Conservation (phyloP, 2,329 filamentous ascomycete species). For the Pseudonectria foliicola region DNA sequence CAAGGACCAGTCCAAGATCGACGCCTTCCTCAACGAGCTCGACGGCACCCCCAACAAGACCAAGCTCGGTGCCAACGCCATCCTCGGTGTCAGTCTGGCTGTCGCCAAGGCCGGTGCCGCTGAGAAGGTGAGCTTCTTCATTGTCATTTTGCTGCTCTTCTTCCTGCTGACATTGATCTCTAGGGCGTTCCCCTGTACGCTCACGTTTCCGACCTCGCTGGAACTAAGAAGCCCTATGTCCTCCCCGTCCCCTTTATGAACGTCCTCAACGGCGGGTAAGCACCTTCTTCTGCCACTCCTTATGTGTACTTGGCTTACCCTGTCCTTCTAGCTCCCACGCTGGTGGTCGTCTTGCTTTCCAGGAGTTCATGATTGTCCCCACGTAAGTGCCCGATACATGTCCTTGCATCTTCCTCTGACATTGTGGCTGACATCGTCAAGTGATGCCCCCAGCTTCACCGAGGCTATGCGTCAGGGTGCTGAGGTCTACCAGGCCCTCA, state of each 20-base stretch:
- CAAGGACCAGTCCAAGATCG: constrained; percentile 78
- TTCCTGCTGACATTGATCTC: constrained; percentile 9
- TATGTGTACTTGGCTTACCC: constrained; percentile 11
- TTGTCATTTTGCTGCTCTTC: neutral
- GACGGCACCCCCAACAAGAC: constrained; percentile 83
- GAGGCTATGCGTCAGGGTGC: constrained; percentile 95
- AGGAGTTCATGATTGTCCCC: constrained; percentile 94
- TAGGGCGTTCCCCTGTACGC: constrained; percentile 76
- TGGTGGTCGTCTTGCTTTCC: constrained; percentile 90
- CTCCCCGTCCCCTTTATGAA: constrained; percentile 91
- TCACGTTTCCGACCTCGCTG: constrained; percentile 79
- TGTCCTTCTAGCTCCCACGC: constrained; percentile 67
- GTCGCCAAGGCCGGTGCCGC: constrained; percentile 84
- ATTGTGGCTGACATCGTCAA: constrained; percentile 26
- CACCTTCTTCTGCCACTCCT: neutral
- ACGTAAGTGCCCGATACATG: constrained; percentile 46
- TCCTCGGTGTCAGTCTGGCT: constrained; percentile 77
- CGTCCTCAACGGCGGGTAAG: constrained; percentile 71
- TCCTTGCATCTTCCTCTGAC: no score
- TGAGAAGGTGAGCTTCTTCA: constrained; percentile 56
- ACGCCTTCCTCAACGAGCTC: constrained; percentile 78
- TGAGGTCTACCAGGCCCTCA: constrained; percentile 98
- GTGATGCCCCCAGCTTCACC: constrained; percentile 79
- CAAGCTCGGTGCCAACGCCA: constrained; percentile 82
- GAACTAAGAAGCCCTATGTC: constrained; percentile 87